Conservation (phyloP, 768 basidiomycete genomes). For the Daedaleopsis sinensis region DNA sequence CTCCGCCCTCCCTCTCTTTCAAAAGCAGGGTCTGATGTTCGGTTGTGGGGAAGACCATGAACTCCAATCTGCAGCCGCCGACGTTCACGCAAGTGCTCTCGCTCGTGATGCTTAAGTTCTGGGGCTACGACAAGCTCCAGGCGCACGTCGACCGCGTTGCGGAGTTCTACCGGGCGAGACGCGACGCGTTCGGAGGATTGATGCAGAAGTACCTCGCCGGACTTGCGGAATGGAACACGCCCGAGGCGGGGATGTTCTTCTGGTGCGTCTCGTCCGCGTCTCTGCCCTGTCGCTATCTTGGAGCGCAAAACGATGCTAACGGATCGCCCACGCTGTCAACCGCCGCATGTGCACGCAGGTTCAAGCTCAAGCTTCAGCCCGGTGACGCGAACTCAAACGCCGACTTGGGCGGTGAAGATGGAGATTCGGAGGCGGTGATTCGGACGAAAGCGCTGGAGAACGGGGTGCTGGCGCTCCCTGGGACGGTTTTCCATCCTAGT, state of each 20-base stretch:
- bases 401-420: constrained; percentile 31
- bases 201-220: constrained; percentile 78
- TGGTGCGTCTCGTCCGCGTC: too few relatives aligned
- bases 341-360: constrained; percentile 49
- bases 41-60: constrained; percentile 51
- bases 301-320: too few relatives aligned
- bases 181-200: constrained; percentile 77
- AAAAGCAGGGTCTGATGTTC: background rate
- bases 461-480: constrained; percentile 90
- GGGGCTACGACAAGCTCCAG: constrained; percentile 80
- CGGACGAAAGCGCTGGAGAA: constrained; percentile 72
- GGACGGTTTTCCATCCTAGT: constrained; percentile 78
- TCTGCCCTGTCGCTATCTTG: constrained; percentile 26
- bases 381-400: background rate
- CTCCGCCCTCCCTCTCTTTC: constrained; percentile 1
- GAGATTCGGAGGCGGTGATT: constrained; percentile 76
- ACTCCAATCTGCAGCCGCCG: constrained; percentile 67
- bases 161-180: constrained; percentile 71
- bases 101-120: constrained; percentile 57
- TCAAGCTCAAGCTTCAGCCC: constrained; percentile 55
- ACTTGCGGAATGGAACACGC: constrained; percentile 71
- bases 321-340: too few relatives aligned
- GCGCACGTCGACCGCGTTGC: constrained; percentile 70
- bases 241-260: constrained; percentile 88
- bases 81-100: constrained; percentile 67